phyloP scores from a whole-genome alignment of 345 rosid genomes.

The Syzygium oleosum region DNA sequence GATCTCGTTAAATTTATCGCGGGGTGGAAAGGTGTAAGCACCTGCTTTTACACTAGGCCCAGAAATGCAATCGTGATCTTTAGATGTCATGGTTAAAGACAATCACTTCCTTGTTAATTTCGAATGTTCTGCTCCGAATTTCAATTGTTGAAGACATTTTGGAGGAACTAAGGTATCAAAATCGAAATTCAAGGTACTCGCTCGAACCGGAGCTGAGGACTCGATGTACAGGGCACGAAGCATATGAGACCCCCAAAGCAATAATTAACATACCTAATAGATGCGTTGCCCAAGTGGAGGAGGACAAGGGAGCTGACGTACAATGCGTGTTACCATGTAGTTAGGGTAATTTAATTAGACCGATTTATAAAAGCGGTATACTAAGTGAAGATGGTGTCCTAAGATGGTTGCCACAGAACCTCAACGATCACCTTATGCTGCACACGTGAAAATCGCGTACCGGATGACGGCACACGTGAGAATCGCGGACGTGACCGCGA shows the following conservation, averaged over 20 bases:
- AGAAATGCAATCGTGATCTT: background rate
- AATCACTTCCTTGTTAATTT: background rate
- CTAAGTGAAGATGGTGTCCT: too few relatives aligned
- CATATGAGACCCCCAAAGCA: background rate
- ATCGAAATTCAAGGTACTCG: background rate
- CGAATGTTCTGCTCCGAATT: too few relatives aligned
- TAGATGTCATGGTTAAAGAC: background rate
- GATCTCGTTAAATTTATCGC: background rate
- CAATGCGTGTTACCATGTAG: background rate
- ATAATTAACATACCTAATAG: background rate
- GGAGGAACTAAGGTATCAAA: background rate
- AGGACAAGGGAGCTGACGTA: background rate
- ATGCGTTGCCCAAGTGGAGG: background rate
- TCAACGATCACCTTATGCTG: too few relatives aligned
- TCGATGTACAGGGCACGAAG: background rate
- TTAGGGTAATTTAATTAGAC: background rate
- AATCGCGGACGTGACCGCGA: too few relatives aligned
- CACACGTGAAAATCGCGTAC: too few relatives aligned
- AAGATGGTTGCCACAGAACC: too few relatives aligned
- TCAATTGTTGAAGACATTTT: accelerated
- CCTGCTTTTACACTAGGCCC: too few relatives aligned
- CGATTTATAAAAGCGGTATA: background rate
- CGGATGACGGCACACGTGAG: too few relatives aligned
- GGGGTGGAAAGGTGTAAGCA: accelerated
- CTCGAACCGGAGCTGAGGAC: background rate